phyloP scores from a whole-genome alignment of 169 alveolate genomes.

The Cryptosporidium ubiquitum region DNA sequence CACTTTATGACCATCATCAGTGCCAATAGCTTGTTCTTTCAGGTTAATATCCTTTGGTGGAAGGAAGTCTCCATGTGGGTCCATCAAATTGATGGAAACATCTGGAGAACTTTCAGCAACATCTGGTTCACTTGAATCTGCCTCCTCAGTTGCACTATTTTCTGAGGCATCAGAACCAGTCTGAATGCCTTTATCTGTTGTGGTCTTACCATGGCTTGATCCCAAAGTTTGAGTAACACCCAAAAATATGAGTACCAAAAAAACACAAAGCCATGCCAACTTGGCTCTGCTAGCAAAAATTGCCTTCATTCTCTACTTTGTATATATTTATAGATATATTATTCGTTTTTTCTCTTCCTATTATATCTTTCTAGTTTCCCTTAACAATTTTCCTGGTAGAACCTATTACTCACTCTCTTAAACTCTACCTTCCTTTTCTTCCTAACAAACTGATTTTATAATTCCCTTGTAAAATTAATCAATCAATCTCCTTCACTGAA shows the following conservation, averaged over 20 bases:
- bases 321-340: not conserved
- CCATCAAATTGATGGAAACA: slow-evolving; percentile 27
- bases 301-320: slow-evolving; percentile 7
- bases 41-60: slow-evolving; percentile 1
- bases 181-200: not conserved
- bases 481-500: slow-evolving; percentile 67
- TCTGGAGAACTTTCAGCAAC: slow-evolving; percentile 38
- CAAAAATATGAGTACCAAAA: not conserved
- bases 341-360: not conserved
- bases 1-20: slow-evolving; percentile 1
- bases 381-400: not conserved
- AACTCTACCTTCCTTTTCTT: slow-evolving; percentile 30
- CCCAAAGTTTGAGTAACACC: not conserved
- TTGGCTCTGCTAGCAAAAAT: slow-evolving; percentile 8
- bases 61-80: slow-evolving; percentile 19
- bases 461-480: slow-evolving; percentile 47
- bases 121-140: slow-evolving; percentile 8
- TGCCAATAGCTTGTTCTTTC: not conserved
- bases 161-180: not conserved
- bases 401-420: slow-evolving; percentile 2
- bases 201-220: not conserved
- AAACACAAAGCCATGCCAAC: slow-evolving; percentile 21
- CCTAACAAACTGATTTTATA: slow-evolving; percentile 31
- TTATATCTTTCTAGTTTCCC: not conserved
- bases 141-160: slow-evolving; percentile 47